Base-by-base conservation (phyloP, 2,329 filamentous ascomycete genomes). In the Phyllosticta citriasiana region DNA sequence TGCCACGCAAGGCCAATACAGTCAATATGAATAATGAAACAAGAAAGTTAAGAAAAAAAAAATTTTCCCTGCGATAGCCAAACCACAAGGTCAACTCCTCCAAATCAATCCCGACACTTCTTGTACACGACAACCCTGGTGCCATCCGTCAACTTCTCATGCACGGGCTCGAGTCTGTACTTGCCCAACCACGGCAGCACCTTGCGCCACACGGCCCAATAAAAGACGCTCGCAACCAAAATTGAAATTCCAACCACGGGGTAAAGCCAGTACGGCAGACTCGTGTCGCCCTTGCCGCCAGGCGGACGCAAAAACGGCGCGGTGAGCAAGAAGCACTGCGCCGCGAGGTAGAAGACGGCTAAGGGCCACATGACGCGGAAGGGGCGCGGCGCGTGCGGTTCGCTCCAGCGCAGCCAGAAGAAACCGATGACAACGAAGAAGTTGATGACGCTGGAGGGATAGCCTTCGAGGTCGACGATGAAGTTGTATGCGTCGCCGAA, bases 381-480 rank as follows among this genome's bases (percentile, higher is more conserved):
- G 0, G 86, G 87, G 3, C 87, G 76, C 26, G 79, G 77, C 0
- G 87, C 74, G 57, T 86, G 79, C 1, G 85, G 85, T 10, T 83
- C 77, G 63, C 78, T 81, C 60, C 76, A 77, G 0, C 88, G 80
- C 5, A 91, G 75, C 71, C 83, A 80, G 0, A 89, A 66, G 0
- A 89, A 74, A 0, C 86, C 86, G 7, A 79, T 65, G 0, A 81
- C 81, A 0, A 84, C 74, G 0, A 83, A 82, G 1, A 88, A 69
- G 0, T 79, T 79, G 60, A 86, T 80, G 14, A 89, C 75, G 62
- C 88, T 83, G 0, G 78, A 83, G 0, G 86, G 82, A 65, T 89
- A 89, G 0, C 84, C 85, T 16, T 89, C 86, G 0, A 89, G 83
- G 55, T 90, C 86, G 0, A 89, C 74, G 27, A 90, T 89, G 66